Evolutionary conservation across 2,329 filamentous ascomycete species (phyloP), one percentile per base, ranked within the genome.

Genomic region (Penicillium capsulatum): DNA sequence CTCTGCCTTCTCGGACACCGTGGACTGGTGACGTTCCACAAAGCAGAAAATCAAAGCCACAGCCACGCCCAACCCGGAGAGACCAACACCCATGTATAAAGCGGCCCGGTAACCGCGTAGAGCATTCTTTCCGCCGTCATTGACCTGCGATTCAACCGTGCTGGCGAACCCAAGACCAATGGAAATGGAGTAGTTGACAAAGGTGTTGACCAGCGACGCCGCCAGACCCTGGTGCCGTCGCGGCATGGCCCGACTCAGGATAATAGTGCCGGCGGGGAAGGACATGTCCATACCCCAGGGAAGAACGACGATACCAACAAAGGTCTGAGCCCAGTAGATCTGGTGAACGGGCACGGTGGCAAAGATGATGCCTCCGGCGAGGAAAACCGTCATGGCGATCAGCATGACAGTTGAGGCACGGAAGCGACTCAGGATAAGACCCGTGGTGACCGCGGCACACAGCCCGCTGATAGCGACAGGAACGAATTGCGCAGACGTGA

Each of bases 121-220:
- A 3, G 54, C 34, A 31, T 70, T 62, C 9, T 28, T 45, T 0
- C 66, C 68, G 9, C 64, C 66, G 14, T 63, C 40, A 22, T 67
- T 66, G 17, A 74, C 64, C 31, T 75, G 58, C 1, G 62, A 60
- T 53, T 84, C 79, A 2, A 84, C 73, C 0, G 79, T 84, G 0
- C 80, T 81, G 0, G 81, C 81, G 31, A 86, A 73, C 0, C 81
- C 83, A 0, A 86, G 67, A 0, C 78, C 80, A 2, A 85, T 60
- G 1, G 77, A 79, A 22, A 86, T 84, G 42, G 74, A 75, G 55
- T 85, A 86, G 59, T 86, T 84, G 45, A 85, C 76, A 8, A 82
- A 69, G 0, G 80, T 84, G 41, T 74, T 79, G 20, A 84, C 76
- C 4, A 85, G 57, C 13, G 72, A 77, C 0, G 72, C 73, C 2